Evolutionary conservation across 1,139 yeast species (phyloP), one percentile per base, ranked within the genome.

Genomic region (Sugiyamaella novakii): DNA sequence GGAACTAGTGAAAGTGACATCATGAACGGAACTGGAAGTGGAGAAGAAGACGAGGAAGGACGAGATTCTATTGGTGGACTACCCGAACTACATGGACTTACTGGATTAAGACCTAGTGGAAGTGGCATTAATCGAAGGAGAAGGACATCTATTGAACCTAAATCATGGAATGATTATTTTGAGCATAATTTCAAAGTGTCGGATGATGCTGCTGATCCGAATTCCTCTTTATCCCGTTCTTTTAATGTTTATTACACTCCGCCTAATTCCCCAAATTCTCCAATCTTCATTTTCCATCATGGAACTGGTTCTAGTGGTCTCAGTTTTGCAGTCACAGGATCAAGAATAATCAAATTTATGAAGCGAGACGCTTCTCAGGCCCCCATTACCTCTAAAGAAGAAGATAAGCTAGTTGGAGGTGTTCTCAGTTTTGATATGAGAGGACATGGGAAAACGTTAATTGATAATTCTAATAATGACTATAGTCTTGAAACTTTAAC

Each of bases 221-320:
- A 19, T 34, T 3, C 27, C 5, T 21, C 18, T 7, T 6, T 17
- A 6, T 14, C 35, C 21, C 49, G 54, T 11, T 37, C 47, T 3
- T 79, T 87, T 64, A 79, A 81, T 52, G 78, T 83, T 0, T 87
- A 83, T 63, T 85, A 74, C 58, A 71, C 73, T 11, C 74, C 80
- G 0, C 92, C 96, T 0, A 49, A 59, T 2, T 49, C 48, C 2
- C 48, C 59, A 0, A 61, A 66, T 0, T 72, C 77, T 0, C 84
- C 94, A 0, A 62, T 88, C 1, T 80, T 86, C 57, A 70, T 91
- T 1, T 81, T 83, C 56, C 94, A 87, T 55, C 99, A 92, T 65
- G 99, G 99, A 3, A 97, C 97, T 1, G 98, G 98, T 0, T 89
- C 97, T 1, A 80, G 87, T 2, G 88, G 85, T 0, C 71, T 87